phyloP scores from a whole-genome alignment of 2,329 filamentous ascomycete genomes.

The Ceratocystiopsis minuta region DNA sequence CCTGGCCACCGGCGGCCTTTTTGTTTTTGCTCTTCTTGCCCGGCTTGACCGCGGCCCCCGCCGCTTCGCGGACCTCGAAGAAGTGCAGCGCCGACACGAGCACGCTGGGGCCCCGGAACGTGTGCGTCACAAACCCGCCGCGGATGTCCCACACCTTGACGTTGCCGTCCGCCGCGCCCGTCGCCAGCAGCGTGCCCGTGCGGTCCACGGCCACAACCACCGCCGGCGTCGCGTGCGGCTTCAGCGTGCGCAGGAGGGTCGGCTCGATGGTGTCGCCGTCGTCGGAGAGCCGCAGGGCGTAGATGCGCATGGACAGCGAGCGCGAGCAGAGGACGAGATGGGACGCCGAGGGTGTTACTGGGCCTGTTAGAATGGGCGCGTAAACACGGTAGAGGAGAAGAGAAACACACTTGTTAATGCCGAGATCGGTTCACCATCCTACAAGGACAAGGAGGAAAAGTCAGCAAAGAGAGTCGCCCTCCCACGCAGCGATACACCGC shows the following conservation, averaged over 20 bases:
- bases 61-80: slow-evolving; percentile 56
- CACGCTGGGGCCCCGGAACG: slow-evolving; percentile 82
- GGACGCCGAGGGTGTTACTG: slow-evolving; percentile 73
- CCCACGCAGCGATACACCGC: background rate
- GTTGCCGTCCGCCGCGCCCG: slow-evolving; percentile 78
- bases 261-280: slow-evolving; percentile 41
- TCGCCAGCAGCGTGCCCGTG: slow-evolving; percentile 78
- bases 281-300: slow-evolving; percentile 44
- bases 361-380: background rate
- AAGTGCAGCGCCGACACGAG: slow-evolving; percentile 83
- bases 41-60: slow-evolving; percentile 21
- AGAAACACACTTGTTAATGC: slow-evolving; percentile 31
- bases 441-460: slow-evolving; percentile 5
- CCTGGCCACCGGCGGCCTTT: slow-evolving; percentile 13
- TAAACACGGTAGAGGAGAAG: background rate
- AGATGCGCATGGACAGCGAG: slow-evolving; percentile 92
- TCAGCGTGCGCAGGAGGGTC: slow-evolving; percentile 60
- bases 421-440: slow-evolving; percentile 69
- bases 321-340: slow-evolving; percentile 84
- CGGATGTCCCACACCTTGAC: slow-evolving; percentile 95
- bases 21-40: slow-evolving; percentile 21
- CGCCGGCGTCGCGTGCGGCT: slow-evolving; percentile 80
- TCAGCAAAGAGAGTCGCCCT: too few species aligned
- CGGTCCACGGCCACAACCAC: slow-evolving; percentile 70
- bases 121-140: slow-evolving; percentile 83